These are phyloP conservation scores for Chloropicon primus DNA, from an alignment of 139 green algal species.

Conservation along the genomic window DNA sequence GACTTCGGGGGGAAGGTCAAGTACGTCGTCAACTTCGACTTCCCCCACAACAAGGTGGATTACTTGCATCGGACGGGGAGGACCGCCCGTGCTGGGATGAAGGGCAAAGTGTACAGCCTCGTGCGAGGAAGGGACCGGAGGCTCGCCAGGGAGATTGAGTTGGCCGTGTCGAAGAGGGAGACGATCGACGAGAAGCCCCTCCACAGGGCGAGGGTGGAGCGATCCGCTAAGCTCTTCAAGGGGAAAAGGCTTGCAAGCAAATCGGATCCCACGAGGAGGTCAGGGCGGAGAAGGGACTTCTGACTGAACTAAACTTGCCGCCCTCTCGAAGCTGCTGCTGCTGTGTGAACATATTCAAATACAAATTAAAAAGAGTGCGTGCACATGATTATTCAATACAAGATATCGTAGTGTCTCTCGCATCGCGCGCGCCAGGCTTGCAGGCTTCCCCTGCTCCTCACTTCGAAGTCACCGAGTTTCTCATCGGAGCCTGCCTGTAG, in stretches of 20 bases:
- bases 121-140: constrained; percentile 44
- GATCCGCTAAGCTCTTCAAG: too few species aligned
- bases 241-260: too few species aligned
- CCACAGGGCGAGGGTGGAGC: background rate
- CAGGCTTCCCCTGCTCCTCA: background rate
- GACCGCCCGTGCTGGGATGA: constrained; percentile 63
- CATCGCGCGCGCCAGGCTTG: too few species aligned
- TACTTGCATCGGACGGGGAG: constrained; percentile 83
- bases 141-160: constrained; percentile 12
- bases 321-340: too few species aligned
- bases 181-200: constrained; percentile 9
- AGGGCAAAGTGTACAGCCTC: constrained; percentile 50
- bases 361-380: too few species aligned
- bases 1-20: constrained; percentile 76
- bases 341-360: too few species aligned
- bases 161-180: background rate
- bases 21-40: constrained; percentile 97
- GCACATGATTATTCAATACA: too few species aligned
- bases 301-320: too few species aligned
- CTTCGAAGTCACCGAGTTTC: constrained; percentile 10
- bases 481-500: constrained; percentile 33
- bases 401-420: too few species aligned
- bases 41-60: constrained; percentile 71
- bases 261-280: too few species aligned
- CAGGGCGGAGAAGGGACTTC: too few species aligned